phyloP scores from a whole-genome alignment of 768 basidiomycete species.

The Termitomyces sp. region DNA sequence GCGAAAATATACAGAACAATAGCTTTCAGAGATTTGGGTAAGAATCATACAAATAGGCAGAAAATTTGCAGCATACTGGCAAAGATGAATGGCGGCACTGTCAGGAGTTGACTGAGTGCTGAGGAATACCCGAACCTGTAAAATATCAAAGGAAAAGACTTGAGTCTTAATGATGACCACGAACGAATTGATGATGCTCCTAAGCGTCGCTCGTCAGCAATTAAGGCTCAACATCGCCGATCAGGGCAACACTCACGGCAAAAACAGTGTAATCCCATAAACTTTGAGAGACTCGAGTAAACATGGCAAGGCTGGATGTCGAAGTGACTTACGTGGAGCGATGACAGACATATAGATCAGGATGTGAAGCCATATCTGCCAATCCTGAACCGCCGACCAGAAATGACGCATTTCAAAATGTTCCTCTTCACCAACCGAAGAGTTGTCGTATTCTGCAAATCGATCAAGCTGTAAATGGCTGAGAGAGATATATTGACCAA shows the following conservation, averaged over 20 bases:
- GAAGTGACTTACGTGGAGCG: conserved; percentile 43
- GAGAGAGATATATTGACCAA: conserved; percentile 18
- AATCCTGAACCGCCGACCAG: conserved; percentile 48
- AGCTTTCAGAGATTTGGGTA: background rate
- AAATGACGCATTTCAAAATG: conserved; percentile 49
- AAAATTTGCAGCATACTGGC: conserved; percentile 40
- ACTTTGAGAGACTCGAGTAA: conserved; percentile 28
- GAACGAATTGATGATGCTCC: conserved; percentile 54
- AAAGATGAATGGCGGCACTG: conserved; percentile 60
- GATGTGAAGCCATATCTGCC: conserved; percentile 62
- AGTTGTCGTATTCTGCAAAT: conserved; percentile 44
- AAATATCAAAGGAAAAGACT: background rate
- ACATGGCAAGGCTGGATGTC: background rate
- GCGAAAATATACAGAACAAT: conserved; percentile 38
- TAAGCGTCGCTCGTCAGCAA: conserved; percentile 15
- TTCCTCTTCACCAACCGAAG: conserved; percentile 56
- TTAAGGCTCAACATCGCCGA: background rate
- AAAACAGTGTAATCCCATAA: conserved; percentile 65
- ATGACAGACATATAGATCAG: conserved; percentile 54
- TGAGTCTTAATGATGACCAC: conserved; percentile 1
- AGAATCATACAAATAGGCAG: background rate
- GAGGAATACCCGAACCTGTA: conserved; percentile 52
- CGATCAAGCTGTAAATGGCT: background rate
- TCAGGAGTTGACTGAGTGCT: conserved; percentile 56
- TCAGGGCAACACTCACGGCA: conserved; percentile 44